Base-by-base conservation (phyloP, 345 rosid species). In the Jatropha curcas region DNA sequence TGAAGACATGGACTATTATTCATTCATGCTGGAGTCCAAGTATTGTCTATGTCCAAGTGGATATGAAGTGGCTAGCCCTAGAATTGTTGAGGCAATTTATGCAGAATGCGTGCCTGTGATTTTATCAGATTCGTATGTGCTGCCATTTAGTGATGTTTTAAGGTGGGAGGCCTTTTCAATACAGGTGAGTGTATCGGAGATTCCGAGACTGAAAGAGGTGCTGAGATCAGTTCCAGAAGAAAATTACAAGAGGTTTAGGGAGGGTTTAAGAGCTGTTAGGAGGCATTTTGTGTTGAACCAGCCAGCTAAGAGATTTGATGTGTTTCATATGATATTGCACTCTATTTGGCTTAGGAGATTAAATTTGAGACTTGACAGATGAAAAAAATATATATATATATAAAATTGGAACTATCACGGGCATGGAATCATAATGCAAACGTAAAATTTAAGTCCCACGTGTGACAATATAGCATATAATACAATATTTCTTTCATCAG, bases 1-100 rank as follows among this genome's bases (percentile, higher is more conserved):
- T 19, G 78, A 85, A 67, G 73, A 79, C 77, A 74, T 77, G 48
- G 86, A 87, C 87, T 92, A 86, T 74, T 80, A 85, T 74, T 78
- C 90, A 5, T 82, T 83, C 59, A 87, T 94, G 97, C 84, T 87
- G 60, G 79, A 81, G 17, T 94, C 98, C 14, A 89, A 84, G 82
- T 94, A 81, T 64, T 94, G 98, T 70, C 77, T 94, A 51, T 94
- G 98, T 74, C 98, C 98, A 4, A 94, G 98, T 45, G 98, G 97
- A 10, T 71, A 88, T 4, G 98, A 94, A 60, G 98, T 94, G 30
- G 97, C 98, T 37, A 94, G 98, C 74, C 98, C 98, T 31, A 82
- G 97, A 75, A 78, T 92, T 28, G 93, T 82, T 9, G 98, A 94
- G 85, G 85, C 98, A 62, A 90, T 92, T 9, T 90, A 88, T 71